Conservation (phyloP, 2,329 filamentous ascomycete species). For the Diplodia seriata region DNA sequence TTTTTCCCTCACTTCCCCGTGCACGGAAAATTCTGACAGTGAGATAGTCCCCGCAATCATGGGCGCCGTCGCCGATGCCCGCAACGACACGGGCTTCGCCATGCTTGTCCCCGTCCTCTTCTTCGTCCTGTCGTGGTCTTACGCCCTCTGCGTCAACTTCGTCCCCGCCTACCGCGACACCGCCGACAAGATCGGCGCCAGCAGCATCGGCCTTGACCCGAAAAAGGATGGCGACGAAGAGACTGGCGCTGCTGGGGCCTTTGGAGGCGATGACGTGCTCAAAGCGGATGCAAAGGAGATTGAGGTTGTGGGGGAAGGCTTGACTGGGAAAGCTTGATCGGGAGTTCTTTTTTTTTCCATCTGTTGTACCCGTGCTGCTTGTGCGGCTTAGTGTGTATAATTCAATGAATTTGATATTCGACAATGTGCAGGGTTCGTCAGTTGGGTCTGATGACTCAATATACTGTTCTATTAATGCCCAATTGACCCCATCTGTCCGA, state of each 20-base stretch:
- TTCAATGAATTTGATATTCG: background rate
- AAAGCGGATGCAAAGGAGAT: slow-evolving; percentile 45
- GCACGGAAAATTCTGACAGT: no score
- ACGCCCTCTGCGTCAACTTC: slow-evolving; percentile 65
- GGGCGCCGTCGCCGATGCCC: slow-evolving; percentile 69
- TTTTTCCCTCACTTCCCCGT: no score
- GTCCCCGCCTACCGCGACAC: slow-evolving; percentile 67
- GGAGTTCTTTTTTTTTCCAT: background rate
- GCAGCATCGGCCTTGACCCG: slow-evolving; percentile 53
- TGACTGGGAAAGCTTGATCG: slow-evolving; percentile 41
- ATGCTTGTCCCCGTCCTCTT: slow-evolving; percentile 70
- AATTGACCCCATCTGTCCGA: no score
- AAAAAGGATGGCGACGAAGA: slow-evolving; percentile 42
- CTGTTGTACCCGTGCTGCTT: background rate
- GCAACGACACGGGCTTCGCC: slow-evolving; percentile 65
- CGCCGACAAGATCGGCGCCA: slow-evolving; percentile 62
- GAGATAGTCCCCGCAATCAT: slow-evolving; percentile 70
- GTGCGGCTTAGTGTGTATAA: background rate
- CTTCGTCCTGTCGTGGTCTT: slow-evolving; percentile 56
- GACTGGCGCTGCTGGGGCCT: slow-evolving; percentile 38
- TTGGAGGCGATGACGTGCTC: slow-evolving; percentile 39
- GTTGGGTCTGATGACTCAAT: background rate
- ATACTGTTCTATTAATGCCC: no score
- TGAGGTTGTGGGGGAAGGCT: slow-evolving; percentile 43
- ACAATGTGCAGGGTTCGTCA: background rate